Evolutionary conservation across 768 basidiomycete genomes (phyloP).

Genomic region (Lyophyllum decastes): DNA sequence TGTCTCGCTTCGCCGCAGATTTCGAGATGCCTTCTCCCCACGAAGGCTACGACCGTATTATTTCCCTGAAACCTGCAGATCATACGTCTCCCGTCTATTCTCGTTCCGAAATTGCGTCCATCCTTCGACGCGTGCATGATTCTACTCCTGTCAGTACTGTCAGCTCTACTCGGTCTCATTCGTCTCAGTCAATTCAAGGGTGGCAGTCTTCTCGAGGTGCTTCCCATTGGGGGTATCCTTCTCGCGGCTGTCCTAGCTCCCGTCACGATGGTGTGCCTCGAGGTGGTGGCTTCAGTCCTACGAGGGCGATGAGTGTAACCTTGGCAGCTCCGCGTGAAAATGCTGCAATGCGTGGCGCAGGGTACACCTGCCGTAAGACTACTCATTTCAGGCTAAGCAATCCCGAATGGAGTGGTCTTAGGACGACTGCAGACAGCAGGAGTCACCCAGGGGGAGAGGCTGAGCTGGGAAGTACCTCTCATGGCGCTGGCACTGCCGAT

Average conservation of each 20-base stretch:
- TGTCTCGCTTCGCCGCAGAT: slow-evolving; percentile 65
- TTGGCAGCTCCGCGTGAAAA: slow-evolving; percentile 7
- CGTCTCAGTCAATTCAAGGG: slow-evolving; percentile 20
- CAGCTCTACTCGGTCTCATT: slow-evolving; percentile 9
- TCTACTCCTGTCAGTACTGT: slow-evolving; percentile 34
- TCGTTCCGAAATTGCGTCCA: slow-evolving; percentile 47
- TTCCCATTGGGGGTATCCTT: slow-evolving; percentile 22
- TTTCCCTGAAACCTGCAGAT: slow-evolving; percentile 44
- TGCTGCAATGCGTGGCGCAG: slow-evolving; percentile 10
- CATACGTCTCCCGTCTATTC: slow-evolving; percentile 48
- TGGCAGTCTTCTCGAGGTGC: slow-evolving; percentile 20
- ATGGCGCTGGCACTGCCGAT: background rate
- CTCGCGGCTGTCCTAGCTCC: slow-evolving; percentile 23
- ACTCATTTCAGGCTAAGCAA: slow-evolving; percentile 1
- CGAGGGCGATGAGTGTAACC: slow-evolving; percentile 2
- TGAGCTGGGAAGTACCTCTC: background rate
- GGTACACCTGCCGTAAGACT: background rate
- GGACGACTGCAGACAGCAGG: background rate
- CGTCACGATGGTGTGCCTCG: slow-evolving; percentile 14
- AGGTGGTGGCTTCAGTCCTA: slow-evolving; percentile 12
- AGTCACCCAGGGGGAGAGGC: background rate
- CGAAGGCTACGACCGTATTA: slow-evolving; percentile 71
- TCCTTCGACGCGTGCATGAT: slow-evolving; percentile 52
- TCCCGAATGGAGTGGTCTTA: background rate
- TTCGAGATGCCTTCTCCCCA: slow-evolving; percentile 53